Evolutionary conservation across 2,329 filamentous ascomycete species (phyloP).

Genomic region (Fusarium avenaceum): DNA sequence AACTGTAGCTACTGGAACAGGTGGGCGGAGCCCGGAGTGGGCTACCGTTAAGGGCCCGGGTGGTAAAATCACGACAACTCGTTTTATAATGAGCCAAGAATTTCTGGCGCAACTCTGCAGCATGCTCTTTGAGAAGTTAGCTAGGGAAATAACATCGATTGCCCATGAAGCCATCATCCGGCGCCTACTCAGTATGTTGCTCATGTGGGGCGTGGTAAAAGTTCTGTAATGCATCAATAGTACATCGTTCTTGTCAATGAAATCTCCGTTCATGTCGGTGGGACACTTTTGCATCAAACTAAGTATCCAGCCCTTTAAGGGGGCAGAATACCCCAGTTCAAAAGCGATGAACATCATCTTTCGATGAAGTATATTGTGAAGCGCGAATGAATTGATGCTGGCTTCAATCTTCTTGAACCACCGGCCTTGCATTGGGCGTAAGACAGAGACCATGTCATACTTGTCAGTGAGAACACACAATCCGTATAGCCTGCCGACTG

Average conservation of each 20-base stretch:
- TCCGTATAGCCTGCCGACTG: not conserved
- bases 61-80: not conserved
- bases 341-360: constrained; percentile 2
- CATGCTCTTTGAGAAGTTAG: not conserved
- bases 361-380: not conserved
- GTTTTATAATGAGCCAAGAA: not conserved
- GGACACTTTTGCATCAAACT: not conserved
- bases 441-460: constrained; percentile 14
- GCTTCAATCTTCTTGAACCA: not conserved
- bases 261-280: not conserved
- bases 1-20: too few relatives aligned
- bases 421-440: not conserved
- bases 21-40: too few relatives aligned
- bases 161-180: too few relatives aligned
- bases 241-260: not conserved
- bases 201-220: not conserved
- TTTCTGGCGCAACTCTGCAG: not conserved
- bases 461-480: constrained; percentile 21
- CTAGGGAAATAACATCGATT: not conserved
- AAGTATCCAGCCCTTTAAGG: not conserved
- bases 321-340: not conserved
- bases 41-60: not conserved
- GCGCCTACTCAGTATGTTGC: not conserved
- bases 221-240: too few relatives aligned
- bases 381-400: not conserved